Base-by-base conservation (phyloP, 192 early-diverging fungal genomes). In the Coemansia sp. region DNA sequence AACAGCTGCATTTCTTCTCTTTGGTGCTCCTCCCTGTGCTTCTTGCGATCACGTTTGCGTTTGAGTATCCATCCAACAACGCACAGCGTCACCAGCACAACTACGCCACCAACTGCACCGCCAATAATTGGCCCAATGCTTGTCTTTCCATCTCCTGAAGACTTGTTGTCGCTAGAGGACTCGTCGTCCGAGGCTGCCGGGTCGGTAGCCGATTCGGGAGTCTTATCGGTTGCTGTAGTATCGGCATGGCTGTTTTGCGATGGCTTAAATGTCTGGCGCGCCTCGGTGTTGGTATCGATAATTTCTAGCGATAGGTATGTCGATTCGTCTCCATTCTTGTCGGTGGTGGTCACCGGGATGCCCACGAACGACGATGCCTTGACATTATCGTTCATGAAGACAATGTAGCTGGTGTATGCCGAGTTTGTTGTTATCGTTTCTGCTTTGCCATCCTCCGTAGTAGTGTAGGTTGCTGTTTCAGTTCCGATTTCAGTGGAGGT, bases 1-100 rank as follows among this genome's bases (percentile, higher is more conserved):
- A 76, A 59, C 25, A 76, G 55, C 59, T 76, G 73, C 63, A 76
- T 61, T 38, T 76, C 67, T 55, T 76, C 73, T 22, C 31, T 69
- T 9, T 65, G 62, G 52, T 76, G 73, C 64, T 76, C 73, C 10
- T 65, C 67, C 6, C 65, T 43, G n/a, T 76, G 63, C 30, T 38
- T 38, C 56, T 66, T 69, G 63, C 73, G 73, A 18, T 59, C 60
- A 24, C 45, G 50, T 55, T 69, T 69, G 54, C 73, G 73, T 54
- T 69, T 65, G 38, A 62, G 52, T 23, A 76, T 18, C 62, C 67
- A 69, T 0, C 62, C 63, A 9, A 50, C 44, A 11, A 65, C 28
- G 7, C 63, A 67, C 9, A 76, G 25, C 2, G 55, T 50, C 7
- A 62, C 42, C 27, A 76, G 38, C 27, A 55, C 44, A 23, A 65